Percentiles rank a stretch among this genome's conserved stretches.
Conservation (phyloP, 805 yeast genomes). For the Pichia paraexigua region DNA sequence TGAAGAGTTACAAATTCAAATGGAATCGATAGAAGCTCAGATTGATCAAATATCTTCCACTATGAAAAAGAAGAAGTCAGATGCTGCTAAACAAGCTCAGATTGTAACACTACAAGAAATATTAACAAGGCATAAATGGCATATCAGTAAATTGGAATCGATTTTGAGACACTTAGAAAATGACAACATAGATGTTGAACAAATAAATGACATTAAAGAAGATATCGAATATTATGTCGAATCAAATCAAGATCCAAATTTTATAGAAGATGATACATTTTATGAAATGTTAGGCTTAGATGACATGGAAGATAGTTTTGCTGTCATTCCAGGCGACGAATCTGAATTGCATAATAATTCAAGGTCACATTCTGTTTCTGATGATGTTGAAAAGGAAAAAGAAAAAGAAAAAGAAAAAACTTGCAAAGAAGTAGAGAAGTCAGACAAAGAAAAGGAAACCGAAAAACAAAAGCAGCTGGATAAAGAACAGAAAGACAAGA, state of each 20-base stretch:
- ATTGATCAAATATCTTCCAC: constrained; percentile 45
- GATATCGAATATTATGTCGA: constrained; percentile 92
- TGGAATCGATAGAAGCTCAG: constrained; percentile 70
- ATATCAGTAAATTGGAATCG: constrained; percentile 68
- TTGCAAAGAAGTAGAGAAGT: neutral
- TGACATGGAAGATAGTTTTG: constrained; percentile 32
- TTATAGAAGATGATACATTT: constrained; percentile 86
- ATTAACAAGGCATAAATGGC: constrained; percentile 71
- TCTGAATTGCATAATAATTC: neutral
- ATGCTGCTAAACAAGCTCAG: constrained; percentile 45
- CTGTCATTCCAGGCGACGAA: constrained; percentile 18
- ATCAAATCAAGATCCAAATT: constrained; percentile 86
- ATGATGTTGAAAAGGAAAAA: constrained; percentile 3
- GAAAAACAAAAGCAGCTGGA: constrained; percentile 1
- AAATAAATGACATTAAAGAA: constrained; percentile 69
- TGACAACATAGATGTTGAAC: constrained; percentile 71
- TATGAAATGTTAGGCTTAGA: constrained; percentile 79
- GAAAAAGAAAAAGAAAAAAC: constrained; percentile 1
- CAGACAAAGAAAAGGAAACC: neutral
- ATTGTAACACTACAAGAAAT: constrained; percentile 55
- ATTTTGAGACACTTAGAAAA: constrained; percentile 71
- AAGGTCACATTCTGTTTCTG: constrained; percentile 4
- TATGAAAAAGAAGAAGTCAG: constrained; percentile 49
- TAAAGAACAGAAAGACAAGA: constrained; percentile 1
- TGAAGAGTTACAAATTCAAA: constrained; percentile 76